Evolutionary conservation across 2,329 filamentous ascomycete genomes (phyloP).

Genomic region (Tolypocladium capitatum): DNA sequence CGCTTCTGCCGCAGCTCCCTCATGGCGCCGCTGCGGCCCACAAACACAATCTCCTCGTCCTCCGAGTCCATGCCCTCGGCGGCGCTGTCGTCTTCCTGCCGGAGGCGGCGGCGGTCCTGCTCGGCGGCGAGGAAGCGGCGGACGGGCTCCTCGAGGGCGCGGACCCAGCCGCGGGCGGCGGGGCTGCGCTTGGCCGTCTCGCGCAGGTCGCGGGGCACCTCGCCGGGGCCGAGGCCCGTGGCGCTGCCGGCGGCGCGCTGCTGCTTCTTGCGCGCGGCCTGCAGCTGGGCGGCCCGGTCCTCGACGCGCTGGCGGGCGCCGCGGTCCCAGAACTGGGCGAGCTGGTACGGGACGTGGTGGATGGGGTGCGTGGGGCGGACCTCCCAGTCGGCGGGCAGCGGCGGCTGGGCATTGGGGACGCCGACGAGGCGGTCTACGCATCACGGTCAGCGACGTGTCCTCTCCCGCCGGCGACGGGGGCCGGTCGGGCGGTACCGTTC

Average conservation of each 20-base stretch:
- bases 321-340: constrained; percentile 73
- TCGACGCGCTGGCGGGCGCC: constrained; percentile 36
- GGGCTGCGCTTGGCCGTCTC: constrained; percentile 68
- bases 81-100: constrained; percentile 12
- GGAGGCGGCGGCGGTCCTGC: constrained; percentile 3
- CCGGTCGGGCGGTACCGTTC: constrained; percentile 56
- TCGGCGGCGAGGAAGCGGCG: constrained; percentile 56
- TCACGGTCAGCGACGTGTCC: neutral
- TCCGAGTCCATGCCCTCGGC: constrained; percentile 30
- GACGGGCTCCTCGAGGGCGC: constrained; percentile 75
- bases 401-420: constrained; percentile 78
- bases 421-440: constrained; percentile 63
- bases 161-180: constrained; percentile 67
- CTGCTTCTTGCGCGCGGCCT: constrained; percentile 31
- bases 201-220: constrained; percentile 68
- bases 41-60: constrained; percentile 87
- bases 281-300: constrained; percentile 26
- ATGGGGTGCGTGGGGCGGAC: constrained; percentile 70
- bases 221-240: constrained; percentile 32
- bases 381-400: constrained; percentile 70
- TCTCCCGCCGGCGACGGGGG: neutral
- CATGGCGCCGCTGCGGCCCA: constrained; percentile 55
- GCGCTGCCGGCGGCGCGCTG: constrained; percentile 27
- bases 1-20: constrained; percentile 23
- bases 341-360: constrained; percentile 71